Conservation (phyloP, 2,329 filamentous ascomycete species). For the Colletotrichum godetiae region DNA sequence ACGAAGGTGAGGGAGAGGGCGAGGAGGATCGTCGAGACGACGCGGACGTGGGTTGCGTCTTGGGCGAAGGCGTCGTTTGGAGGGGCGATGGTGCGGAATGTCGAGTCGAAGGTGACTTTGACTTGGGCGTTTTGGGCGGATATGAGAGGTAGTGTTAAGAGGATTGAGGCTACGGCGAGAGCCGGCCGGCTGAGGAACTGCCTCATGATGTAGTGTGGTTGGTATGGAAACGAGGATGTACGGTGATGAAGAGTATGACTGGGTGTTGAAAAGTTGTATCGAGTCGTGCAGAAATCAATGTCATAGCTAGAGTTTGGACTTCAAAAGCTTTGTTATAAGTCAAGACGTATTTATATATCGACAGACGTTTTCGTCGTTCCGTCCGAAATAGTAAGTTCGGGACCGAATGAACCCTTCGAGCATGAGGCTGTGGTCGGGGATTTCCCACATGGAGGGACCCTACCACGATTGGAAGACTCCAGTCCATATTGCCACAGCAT, state of each 20-base stretch:
- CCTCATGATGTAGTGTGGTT: not conserved
- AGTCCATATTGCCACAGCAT: not conserved
- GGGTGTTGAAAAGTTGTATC: too few species aligned
- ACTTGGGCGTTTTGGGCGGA: not conserved
- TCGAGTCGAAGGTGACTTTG: not conserved
- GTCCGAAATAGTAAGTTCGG: not conserved
- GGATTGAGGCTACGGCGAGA: not conserved
- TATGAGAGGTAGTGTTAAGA: not conserved
- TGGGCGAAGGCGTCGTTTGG: slow-evolving; percentile 6
- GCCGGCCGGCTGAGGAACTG: not conserved
- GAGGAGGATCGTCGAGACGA: slow-evolving; percentile 5
- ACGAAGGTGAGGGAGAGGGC: not conserved
- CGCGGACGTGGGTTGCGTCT: not conserved
- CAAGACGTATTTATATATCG: not conserved
- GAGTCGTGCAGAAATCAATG: not conserved
- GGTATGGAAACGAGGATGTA: not conserved
- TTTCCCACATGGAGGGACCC: not conserved
- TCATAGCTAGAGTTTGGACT: too few species aligned
- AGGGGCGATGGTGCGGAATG: not conserved
- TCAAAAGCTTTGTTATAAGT: not conserved
- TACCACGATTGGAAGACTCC: too few species aligned
- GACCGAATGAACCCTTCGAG: not conserved
- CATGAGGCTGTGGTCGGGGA: not conserved
- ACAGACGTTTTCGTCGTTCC: not conserved
- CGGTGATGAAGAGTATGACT: not conserved